Conservation (phyloP, 345 rosid genomes). For the Stellera chamaejasme region DNA sequence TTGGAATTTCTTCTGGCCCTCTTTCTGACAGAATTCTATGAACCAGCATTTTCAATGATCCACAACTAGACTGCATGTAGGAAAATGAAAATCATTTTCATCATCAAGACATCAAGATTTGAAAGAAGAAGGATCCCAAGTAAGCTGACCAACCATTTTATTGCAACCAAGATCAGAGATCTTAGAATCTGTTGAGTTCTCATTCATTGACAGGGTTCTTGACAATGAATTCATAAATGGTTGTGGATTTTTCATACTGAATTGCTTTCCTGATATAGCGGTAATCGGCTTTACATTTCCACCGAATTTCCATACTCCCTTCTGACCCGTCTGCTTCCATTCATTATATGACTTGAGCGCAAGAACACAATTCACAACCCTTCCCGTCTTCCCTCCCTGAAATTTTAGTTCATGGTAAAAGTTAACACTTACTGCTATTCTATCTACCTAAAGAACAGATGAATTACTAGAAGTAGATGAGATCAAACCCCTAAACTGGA, state of each 20-base stretch:
- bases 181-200: slow-evolving; percentile 23
- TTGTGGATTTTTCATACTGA: slow-evolving; percentile 63
- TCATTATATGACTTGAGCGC: slow-evolving; percentile 77
- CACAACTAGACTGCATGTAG: slow-evolving; percentile 26
- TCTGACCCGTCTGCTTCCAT: slow-evolving; percentile 74
- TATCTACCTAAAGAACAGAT: neutral
- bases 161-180: slow-evolving; percentile 30
- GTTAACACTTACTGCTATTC: slow-evolving; percentile 1
- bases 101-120: slow-evolving; percentile 1
- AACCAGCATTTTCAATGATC: too few relatives aligned
- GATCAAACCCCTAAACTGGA: neutral
- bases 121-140: slow-evolving; percentile 3
- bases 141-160: slow-evolving; percentile 57
- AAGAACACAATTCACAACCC: slow-evolving; percentile 67
- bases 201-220: slow-evolving; percentile 44
- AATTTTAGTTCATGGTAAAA: slow-evolving; percentile 1
- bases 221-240: slow-evolving; percentile 64
- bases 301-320: slow-evolving; percentile 79
- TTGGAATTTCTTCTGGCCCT: too few relatives aligned
- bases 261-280: slow-evolving; percentile 31
- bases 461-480: neutral
- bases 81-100: slow-evolving; percentile 8
- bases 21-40: too few relatives aligned
- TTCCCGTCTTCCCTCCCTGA: slow-evolving; percentile 79
- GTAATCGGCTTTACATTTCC: slow-evolving; percentile 53